Evolutionary conservation across 2,329 filamentous ascomycete genomes (phyloP).

Genomic region (Cercospora sojina): DNA sequence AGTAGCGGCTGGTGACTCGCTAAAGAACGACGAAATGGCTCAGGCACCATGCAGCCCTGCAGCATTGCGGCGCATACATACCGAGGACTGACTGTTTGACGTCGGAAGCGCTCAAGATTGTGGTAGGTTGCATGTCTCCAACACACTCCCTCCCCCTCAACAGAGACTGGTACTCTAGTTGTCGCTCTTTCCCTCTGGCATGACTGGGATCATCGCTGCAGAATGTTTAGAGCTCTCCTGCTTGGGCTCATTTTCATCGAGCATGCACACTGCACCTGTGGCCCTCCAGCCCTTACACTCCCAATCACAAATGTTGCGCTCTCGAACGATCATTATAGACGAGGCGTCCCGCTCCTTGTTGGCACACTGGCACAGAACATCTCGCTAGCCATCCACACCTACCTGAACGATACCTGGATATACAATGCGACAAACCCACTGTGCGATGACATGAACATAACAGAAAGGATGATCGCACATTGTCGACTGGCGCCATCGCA

Average conservation of each 20-base stretch:
- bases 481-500: constrained; percentile 9
- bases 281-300: constrained; percentile 10
- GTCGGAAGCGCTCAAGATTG: background rate
- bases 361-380: constrained; percentile 22
- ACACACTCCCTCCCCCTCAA: background rate
- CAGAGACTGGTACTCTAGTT: background rate
- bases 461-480: background rate
- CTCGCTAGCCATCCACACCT: constrained; percentile 15
- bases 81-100: background rate
- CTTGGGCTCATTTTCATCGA: constrained; percentile 1
- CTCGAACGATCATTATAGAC: constrained; percentile 15
- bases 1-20: background rate
- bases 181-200: background rate
- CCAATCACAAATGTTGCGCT: constrained; percentile 20
- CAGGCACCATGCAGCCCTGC: background rate
- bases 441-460: constrained; percentile 15
- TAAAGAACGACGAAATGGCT: background rate
- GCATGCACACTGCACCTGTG: constrained; percentile 2
- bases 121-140: background rate
- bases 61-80: background rate
- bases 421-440: constrained; percentile 22
- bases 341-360: constrained; percentile 13
- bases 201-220: constrained; percentile 13
- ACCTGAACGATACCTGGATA: constrained; percentile 25
- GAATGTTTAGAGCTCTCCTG: constrained; percentile 4